Conservation (phyloP, 140 eudicot genomes). For the Senecio squalidus region DNA sequence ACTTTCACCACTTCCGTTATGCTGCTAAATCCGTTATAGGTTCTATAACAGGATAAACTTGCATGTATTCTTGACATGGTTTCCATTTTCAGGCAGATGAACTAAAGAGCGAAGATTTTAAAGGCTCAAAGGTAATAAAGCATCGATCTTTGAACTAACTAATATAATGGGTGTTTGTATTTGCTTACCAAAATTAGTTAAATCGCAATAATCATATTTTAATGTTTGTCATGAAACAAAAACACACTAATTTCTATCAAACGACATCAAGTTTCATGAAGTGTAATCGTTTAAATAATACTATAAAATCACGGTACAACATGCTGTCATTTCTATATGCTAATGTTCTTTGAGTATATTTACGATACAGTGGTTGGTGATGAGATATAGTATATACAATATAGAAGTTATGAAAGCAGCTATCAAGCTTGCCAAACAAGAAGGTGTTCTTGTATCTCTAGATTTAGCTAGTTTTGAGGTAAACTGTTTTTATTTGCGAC, state of each 20-base stretch:
- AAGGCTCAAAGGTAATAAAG: slow-evolving; percentile 79
- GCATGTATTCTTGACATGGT: slow-evolving; percentile 14
- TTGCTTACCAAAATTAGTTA: too few relatives aligned
- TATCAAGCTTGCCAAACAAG: slow-evolving; percentile 78
- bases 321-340: background rate
- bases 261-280: background rate
- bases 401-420: slow-evolving; percentile 76
- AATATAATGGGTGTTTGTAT: too few relatives aligned
- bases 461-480: slow-evolving; percentile 99
- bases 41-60: background rate
- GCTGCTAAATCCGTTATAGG: background rate
- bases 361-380: slow-evolving; percentile 71
- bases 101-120: slow-evolving; percentile 60
- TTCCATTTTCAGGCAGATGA: slow-evolving; percentile 67
- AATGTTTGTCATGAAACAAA: background rate
- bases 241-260: background rate
- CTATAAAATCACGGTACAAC: too few relatives aligned
- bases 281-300: background rate
- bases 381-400: slow-evolving; percentile 74
- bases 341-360: slow-evolving; percentile 10
- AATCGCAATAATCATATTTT: too few relatives aligned
- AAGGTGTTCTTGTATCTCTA: slow-evolving; percentile 68
- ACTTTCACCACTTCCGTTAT: background rate
- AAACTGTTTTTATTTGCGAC: background rate
- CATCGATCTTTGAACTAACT: background rate